These are phyloP conservation scores for Wallacemonas sp. DNA, from an alignment of 208 protist genomes.

Conservation along the genomic window DNA sequence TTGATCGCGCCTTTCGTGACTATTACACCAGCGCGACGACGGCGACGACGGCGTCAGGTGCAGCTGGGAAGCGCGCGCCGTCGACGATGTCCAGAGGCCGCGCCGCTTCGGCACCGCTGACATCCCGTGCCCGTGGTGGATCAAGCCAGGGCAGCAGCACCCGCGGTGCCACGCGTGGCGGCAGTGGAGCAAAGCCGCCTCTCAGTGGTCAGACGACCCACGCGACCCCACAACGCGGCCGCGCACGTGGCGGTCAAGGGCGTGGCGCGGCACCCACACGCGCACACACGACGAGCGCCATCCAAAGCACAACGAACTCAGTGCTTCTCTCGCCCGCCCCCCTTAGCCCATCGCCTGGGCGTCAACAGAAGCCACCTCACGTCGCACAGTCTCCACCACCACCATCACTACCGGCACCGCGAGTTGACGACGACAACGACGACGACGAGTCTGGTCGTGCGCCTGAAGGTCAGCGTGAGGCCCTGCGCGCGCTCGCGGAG, in stretches of 20 bases:
- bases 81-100: too few species aligned
- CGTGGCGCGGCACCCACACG: neutral
- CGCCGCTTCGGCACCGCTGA: too few species aligned
- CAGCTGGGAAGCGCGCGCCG: too few species aligned
- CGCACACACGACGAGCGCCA: neutral
- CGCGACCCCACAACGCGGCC: neutral
- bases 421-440: too few species aligned
- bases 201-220: neutral
- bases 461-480: constrained; percentile 6
- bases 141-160: neutral
- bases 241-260: neutral
- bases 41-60: neutral
- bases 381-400: neutral
- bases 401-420: too few species aligned
- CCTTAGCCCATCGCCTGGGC: too few species aligned
- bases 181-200: neutral
- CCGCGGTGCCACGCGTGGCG: neutral
- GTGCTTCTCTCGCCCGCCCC: neutral
- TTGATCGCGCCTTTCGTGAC: neutral
- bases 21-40: neutral
- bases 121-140: too few species aligned
- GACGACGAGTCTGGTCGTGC: neutral
- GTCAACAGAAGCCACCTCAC: too few species aligned
- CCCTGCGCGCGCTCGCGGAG: neutral
- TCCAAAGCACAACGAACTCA: too few species aligned